Base-by-base conservation (phyloP, 192 early-diverging fungal species). In the Backusella tuberculispora region DNA sequence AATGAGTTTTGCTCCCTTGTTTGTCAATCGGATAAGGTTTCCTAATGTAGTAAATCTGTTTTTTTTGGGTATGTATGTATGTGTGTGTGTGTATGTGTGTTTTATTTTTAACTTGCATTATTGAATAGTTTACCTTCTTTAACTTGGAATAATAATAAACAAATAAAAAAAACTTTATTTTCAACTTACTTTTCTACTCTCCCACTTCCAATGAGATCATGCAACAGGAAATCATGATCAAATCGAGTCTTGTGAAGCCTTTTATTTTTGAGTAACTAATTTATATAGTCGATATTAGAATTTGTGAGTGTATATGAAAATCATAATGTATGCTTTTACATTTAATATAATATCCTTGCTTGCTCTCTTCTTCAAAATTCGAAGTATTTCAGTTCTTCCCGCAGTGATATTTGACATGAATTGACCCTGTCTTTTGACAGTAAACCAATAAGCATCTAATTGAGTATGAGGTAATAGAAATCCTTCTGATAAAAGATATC, bases 151-250 rank as follows among this genome's bases (percentile, higher is more conserved):
- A 34, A 34, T 2, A 34, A 34, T 34, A 34, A 34, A n/a, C n/a
- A n/a, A n/a, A n/a, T n/a, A n/a, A 19, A n/a, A 56, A 56, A 19
- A n/a, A 56, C n/a, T 19, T 56, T 56, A 7, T 7, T 56, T 19
- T 9, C 5, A 4, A 42, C 13, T 68, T 77, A 86, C 85, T 78
- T 81, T 68, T 82, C 79, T n/a, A 81, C 85, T 13, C 85, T 76
- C 12, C 85, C 85, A 78, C 83, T 86, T 13, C 85, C 85, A 9
- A 86, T 66, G 44, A 86, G 45, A 66, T 86, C 85, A 68, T 86
- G 85, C 15, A 86, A 64, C 56, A 84, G 68, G 53, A 84, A 86
- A 10, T 84, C 83, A 50, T 83, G 77, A 5, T 74, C 74, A 21
- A 86, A 78, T 34, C 66, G 53, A 1, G 85, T 80, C 0, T 82